Conservation (phyloP, 768 basidiomycete species). For the Lactarius vividus region DNA sequence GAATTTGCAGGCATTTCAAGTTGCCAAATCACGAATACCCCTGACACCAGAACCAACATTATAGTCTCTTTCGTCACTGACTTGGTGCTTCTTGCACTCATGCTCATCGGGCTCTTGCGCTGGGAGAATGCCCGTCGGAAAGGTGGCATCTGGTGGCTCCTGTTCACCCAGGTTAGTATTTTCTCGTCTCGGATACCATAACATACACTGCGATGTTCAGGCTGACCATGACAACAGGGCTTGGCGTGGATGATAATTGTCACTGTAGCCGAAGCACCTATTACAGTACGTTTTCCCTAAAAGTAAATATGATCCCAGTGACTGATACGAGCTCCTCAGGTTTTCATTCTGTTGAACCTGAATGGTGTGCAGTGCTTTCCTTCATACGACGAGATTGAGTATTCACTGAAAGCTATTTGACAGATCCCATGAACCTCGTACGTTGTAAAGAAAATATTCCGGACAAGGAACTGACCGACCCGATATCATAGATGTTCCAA, state of each 20-base stretch:
- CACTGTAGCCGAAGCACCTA: neutral
- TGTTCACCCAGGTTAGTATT: conserved; percentile 4
- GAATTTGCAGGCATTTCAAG: no score
- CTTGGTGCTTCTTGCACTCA: neutral
- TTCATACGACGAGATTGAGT: neutral
- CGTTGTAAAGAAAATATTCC: no score
- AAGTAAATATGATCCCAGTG: no score
- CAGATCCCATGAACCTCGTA: conserved; percentile 2
- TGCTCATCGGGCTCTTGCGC: conserved; percentile 11
- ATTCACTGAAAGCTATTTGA: neutral
- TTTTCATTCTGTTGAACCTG: conserved; percentile 1
- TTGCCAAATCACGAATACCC: neutral
- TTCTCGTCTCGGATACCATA: neutral
- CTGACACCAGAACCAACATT: neutral
- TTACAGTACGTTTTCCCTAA: neutral
- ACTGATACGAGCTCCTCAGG: neutral
- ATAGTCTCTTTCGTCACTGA: conserved; percentile 1
- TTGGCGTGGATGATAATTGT: conserved; percentile 1
- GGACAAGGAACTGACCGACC: no score
- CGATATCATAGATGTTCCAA: no score
- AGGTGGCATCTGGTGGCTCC: conserved; percentile 6
- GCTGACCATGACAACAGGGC: neutral
- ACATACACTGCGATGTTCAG: neutral
- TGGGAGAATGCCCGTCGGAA: neutral
- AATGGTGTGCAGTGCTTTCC: conserved; percentile 1